Evolutionary conservation across 1,284 basidiomycete genomes (phyloP).

Genomic region (Naganishia cerealis): DNA sequence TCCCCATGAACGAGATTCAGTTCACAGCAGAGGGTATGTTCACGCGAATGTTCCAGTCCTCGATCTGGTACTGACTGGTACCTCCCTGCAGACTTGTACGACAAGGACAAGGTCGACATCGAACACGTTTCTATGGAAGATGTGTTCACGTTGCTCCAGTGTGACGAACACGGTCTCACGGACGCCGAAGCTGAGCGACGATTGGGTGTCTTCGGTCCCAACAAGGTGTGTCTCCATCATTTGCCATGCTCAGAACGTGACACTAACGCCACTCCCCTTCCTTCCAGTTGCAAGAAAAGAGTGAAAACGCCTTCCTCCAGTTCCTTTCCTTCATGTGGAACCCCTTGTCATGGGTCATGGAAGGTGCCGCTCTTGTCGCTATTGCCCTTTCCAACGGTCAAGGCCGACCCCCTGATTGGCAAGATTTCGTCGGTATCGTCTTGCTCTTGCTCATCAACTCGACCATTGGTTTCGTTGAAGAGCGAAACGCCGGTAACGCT

Average conservation of each 20-base stretch:
- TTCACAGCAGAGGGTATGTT: conserved; percentile 73
- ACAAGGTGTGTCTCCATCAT: conserved; percentile 59
- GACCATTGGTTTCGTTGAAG: conserved; percentile 96
- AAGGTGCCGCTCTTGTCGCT: conserved; percentile 92
- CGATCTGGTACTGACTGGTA: neutral
- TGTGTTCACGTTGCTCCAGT: conserved; percentile 93
- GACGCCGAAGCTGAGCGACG: conserved; percentile 75
- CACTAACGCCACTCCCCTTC: conserved; percentile 42
- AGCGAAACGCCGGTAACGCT: conserved; percentile 93
- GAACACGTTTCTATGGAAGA: conserved; percentile 96
- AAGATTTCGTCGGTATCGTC: conserved; percentile 95
- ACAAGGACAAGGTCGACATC: conserved; percentile 98
- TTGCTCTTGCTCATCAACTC: conserved; percentile 92
- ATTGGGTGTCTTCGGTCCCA: conserved; percentile 91
- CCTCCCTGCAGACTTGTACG: conserved; percentile 68
- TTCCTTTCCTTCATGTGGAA: conserved; percentile 99
- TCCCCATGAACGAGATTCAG: conserved; percentile 58
- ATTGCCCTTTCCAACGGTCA: conserved; percentile 91
- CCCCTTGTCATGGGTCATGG: conserved; percentile 99
- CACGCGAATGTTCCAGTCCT: neutral
- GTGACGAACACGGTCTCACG: conserved; percentile 71
- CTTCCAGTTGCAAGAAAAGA: conserved; percentile 73
- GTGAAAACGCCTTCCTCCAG: conserved; percentile 70
- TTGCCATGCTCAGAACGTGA: conserved; percentile 8
- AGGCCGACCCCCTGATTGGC: conserved; percentile 83